Evolutionary conservation across 1,139 yeast species (phyloP).

Genomic region (Kazachstania sp.): DNA sequence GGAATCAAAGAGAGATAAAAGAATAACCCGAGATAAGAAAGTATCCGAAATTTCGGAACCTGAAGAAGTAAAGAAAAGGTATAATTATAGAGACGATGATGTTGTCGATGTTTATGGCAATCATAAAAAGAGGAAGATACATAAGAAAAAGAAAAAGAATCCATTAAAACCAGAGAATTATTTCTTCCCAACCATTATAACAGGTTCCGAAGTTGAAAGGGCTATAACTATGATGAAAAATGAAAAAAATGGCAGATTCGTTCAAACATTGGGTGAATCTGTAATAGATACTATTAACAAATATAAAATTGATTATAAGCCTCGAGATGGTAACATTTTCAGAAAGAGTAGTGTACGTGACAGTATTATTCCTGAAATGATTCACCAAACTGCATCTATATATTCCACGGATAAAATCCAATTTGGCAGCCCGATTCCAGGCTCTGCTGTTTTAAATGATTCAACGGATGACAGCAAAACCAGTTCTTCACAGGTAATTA

Average conservation of each 20-base stretch:
- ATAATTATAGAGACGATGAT: background rate
- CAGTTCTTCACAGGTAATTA: background rate
- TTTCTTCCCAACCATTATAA: slow-evolving; percentile 18
- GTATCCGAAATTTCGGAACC: too few species aligned
- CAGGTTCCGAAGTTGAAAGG: slow-evolving; percentile 15
- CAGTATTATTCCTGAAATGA: slow-evolving; percentile 16
- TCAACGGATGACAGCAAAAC: background rate
- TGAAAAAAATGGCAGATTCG: slow-evolving; percentile 1
- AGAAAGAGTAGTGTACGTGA: slow-evolving; percentile 15
- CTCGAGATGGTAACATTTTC: slow-evolving; percentile 19
- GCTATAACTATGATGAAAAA: slow-evolving; percentile 17
- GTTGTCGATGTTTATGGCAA: background rate
- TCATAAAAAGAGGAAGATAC: background rate
- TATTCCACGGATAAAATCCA: slow-evolving; percentile 6
- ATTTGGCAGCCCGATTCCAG: background rate
- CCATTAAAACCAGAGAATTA: background rate
- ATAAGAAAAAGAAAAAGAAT: background rate
- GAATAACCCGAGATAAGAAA: background rate
- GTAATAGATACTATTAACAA: slow-evolving; percentile 20
- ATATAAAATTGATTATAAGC: slow-evolving; percentile 16
- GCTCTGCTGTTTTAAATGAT: background rate
- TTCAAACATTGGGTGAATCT: slow-evolving; percentile 15
- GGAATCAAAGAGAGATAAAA: background rate
- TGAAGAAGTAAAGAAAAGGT: background rate
- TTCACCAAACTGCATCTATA: slow-evolving; percentile 2